Evolutionary conservation across 1,284 basidiomycete genomes (phyloP).

Genomic region (Heliocybe sulcata): DNA sequence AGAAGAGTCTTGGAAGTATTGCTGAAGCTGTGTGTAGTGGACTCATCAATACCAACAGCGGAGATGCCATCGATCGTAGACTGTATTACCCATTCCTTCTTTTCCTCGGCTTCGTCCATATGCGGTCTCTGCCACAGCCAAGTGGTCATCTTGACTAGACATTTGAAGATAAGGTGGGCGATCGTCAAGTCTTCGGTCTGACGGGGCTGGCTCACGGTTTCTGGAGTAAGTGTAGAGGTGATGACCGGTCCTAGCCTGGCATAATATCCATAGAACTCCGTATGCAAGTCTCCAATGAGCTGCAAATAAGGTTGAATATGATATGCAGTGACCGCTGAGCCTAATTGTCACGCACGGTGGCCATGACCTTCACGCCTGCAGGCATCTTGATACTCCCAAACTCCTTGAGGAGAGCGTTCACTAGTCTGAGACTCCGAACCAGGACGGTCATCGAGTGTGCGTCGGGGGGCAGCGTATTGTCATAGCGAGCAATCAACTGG

Average conservation of each 20-base stretch:
- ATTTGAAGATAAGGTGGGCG: slow-evolving; percentile 66
- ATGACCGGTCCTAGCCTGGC: slow-evolving; percentile 40
- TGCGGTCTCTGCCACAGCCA: slow-evolving; percentile 64
- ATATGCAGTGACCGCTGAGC: background rate
- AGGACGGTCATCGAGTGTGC: slow-evolving; percentile 43
- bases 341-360: slow-evolving; percentile 28
- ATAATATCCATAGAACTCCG: slow-evolving; percentile 51
- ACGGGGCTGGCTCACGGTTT: slow-evolving; percentile 27
- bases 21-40: slow-evolving; percentile 34
- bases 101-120: background rate
- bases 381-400: slow-evolving; percentile 61
- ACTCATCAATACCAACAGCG: background rate
- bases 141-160: slow-evolving; percentile 51
- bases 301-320: slow-evolving; percentile 18
- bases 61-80: too few relatives aligned
- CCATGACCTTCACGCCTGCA: slow-evolving; percentile 58
- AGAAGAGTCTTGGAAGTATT: slow-evolving; percentile 53
- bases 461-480: slow-evolving; percentile 27
- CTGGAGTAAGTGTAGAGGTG: slow-evolving; percentile 24
- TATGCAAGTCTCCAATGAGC: slow-evolving; percentile 49
- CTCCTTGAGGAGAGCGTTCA: slow-evolving; percentile 64
- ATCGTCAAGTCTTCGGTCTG: slow-evolving; percentile 47
- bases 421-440: slow-evolving; percentile 49
- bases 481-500: slow-evolving; percentile 42
- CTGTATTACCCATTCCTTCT: background rate